Conservation (phyloP, 805 yeast genomes). For the Maudiozyma bulderi region DNA sequence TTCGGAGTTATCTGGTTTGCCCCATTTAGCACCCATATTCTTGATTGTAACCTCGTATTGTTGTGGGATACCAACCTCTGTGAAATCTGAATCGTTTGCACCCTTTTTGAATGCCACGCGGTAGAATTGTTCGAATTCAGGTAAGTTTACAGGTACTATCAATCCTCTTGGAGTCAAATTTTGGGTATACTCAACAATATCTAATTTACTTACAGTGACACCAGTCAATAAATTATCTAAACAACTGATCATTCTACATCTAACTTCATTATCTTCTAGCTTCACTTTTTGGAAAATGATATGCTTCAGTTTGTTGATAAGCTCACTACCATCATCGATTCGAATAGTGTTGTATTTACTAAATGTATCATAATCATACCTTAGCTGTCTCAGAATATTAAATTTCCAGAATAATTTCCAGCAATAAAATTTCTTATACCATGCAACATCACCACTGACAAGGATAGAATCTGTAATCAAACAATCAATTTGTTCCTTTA, state of each 20-base stretch:
- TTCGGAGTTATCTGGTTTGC: neutral
- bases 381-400: conserved; percentile 13
- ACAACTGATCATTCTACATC: conserved; percentile 12
- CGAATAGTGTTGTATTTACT: conserved; percentile 7
- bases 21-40: conserved; percentile 18
- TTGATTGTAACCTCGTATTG: conserved; percentile 11
- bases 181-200: conserved; percentile 16
- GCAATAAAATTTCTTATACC: conserved; percentile 15
- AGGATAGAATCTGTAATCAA: conserved; percentile 20
- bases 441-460: conserved; percentile 20
- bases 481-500: conserved; percentile 22
- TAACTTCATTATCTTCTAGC: conserved; percentile 3
- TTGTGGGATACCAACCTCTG: conserved; percentile 15
- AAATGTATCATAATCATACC: conserved; percentile 18
- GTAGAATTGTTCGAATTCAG: conserved; percentile 18
- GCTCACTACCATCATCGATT: conserved; percentile 1
- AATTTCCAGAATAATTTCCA: conserved; percentile 22
- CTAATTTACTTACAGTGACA: conserved; percentile 13
- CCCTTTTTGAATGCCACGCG: conserved; percentile 10
- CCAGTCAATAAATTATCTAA: conserved; percentile 13
- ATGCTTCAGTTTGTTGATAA: neutral
- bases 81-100: neutral
- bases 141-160: conserved; percentile 23
- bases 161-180: conserved; percentile 14
- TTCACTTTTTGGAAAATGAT: neutral